Evolutionary conservation across 1,139 yeast genomes (phyloP).

Genomic region (Magnusiomyces suaveolens): DNA sequence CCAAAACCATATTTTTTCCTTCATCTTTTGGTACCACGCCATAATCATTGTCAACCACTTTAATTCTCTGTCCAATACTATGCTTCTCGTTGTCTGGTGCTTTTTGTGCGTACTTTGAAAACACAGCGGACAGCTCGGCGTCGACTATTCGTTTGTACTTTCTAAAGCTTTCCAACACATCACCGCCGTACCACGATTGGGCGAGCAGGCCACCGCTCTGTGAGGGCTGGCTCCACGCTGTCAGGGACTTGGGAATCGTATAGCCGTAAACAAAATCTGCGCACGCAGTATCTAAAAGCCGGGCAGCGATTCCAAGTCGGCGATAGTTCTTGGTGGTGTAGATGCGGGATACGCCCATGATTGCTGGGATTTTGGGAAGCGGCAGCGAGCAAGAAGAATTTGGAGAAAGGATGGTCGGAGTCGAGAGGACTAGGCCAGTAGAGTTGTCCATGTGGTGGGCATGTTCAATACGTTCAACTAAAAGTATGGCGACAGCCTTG

Average conservation of each 20-base stretch:
- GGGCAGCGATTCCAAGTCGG: constrained; percentile 41
- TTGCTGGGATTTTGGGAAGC: constrained; percentile 2
- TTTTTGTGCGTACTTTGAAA: too few relatives aligned
- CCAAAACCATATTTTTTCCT: not conserved
- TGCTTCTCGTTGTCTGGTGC: not conserved
- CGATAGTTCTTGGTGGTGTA: constrained; percentile 51
- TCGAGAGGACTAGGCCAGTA: constrained; percentile 25
- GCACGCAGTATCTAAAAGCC: constrained; percentile 38
- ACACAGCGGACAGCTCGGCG: not conserved
- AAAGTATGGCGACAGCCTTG: constrained; percentile 45
- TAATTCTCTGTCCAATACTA: not conserved
- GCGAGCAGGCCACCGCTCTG: constrained; percentile 52
- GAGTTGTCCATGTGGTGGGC: constrained; percentile 42
- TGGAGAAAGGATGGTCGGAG: not conserved
- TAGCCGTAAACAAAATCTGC: constrained; percentile 46
- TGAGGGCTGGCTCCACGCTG: constrained; percentile 70
- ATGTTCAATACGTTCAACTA: constrained; percentile 32
- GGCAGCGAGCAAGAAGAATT: not conserved
- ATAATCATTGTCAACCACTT: not conserved
- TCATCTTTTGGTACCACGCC: not conserved
- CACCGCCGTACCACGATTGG: constrained; percentile 17
- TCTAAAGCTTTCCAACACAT: not conserved
- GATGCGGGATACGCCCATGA: constrained; percentile 55
- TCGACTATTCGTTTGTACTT: not conserved
- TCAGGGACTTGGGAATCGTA: constrained; percentile 33